Evolutionary conservation across 257 asterid species (phyloP).

Genomic region (Nicotiana knightiana): DNA sequence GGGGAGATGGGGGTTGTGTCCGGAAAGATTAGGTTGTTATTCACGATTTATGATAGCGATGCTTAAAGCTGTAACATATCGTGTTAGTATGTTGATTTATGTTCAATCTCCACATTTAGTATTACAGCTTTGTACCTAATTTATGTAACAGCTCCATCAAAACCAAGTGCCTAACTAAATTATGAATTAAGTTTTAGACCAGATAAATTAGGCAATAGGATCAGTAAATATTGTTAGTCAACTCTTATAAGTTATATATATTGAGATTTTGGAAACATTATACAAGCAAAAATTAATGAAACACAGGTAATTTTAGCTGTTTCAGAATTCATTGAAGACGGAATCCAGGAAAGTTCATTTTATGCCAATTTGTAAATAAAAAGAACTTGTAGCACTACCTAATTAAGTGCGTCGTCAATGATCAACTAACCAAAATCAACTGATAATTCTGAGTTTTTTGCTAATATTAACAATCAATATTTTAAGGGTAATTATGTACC

Average conservation of each 20-base stretch:
- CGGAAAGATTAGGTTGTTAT: no score
- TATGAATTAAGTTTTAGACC: background rate
- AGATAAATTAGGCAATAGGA: conserved; percentile 5
- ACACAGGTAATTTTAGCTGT: background rate
- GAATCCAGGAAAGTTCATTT: no score
- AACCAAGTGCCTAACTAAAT: background rate
- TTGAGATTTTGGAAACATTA: background rate
- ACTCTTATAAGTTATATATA: background rate
- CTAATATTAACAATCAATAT: no score
- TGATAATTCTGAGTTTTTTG: no score
- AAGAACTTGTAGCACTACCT: no score
- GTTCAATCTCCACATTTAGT: background rate
- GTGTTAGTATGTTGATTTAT: background rate
- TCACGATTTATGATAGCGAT: background rate
- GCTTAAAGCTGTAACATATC: background rate
- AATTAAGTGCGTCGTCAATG: no score
- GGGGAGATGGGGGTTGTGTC: no score
- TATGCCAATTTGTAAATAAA: no score
- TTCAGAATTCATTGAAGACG: background rate
- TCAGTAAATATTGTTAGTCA: background rate
- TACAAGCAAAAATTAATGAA: no score
- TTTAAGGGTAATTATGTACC: no score
- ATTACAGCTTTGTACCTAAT: background rate
- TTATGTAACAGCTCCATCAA: background rate
- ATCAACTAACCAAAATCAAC: no score